Conservation (phyloP, 768 basidiomycete genomes). For the Arthromyces matolae region DNA sequence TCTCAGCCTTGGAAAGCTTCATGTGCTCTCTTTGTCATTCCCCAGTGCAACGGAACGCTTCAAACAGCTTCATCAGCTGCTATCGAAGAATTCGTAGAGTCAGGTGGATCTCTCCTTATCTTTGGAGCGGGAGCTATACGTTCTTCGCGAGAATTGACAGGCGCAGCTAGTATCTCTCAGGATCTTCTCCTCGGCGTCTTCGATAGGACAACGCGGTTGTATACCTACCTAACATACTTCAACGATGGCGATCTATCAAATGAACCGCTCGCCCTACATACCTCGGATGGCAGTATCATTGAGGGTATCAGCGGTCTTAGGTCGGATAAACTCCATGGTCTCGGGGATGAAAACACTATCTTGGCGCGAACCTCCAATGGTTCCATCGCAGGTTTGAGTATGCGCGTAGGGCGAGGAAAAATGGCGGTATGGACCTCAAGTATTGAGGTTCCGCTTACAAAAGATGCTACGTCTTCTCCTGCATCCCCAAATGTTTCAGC, state of each 20-base stretch:
- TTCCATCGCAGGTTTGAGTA: conserved; percentile 29
- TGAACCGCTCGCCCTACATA: conserved; percentile 16
- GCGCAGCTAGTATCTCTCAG: conserved; percentile 17
- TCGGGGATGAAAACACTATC: conserved; percentile 24
- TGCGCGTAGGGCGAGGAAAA: conserved; percentile 41
- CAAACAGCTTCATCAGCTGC: conserved; percentile 35
- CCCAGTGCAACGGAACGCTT: conserved; percentile 50
- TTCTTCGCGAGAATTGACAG: conserved; percentile 24
- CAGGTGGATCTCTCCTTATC: conserved; percentile 70
- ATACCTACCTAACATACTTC: conserved; percentile 24
- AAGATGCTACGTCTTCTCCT: conserved; percentile 29
- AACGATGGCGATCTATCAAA: conserved; percentile 10
- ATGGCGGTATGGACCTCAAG: conserved; percentile 55
- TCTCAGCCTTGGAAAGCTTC: conserved; percentile 72
- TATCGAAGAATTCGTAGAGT: conserved; percentile 57
- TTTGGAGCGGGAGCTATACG: conserved; percentile 56
- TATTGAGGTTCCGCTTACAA: conserved; percentile 50
- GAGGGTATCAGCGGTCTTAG: conserved; percentile 26
- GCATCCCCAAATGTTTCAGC: conserved; percentile 21
- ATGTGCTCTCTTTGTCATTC: conserved; percentile 78
- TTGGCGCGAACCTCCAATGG: conserved; percentile 28
- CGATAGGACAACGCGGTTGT: conserved; percentile 29
- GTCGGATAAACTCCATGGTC: conserved; percentile 26
- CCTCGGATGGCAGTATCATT: conserved; percentile 22
- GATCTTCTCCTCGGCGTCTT: conserved; percentile 34